A percentile compares a stretch with the other conserved stretches of the same genome.
These are phyloP conservation scores for Lecanicillium sp. DNA, from an alignment of 2,329 filamentous ascomycete genomes.

Conservation along the genomic window DNA sequence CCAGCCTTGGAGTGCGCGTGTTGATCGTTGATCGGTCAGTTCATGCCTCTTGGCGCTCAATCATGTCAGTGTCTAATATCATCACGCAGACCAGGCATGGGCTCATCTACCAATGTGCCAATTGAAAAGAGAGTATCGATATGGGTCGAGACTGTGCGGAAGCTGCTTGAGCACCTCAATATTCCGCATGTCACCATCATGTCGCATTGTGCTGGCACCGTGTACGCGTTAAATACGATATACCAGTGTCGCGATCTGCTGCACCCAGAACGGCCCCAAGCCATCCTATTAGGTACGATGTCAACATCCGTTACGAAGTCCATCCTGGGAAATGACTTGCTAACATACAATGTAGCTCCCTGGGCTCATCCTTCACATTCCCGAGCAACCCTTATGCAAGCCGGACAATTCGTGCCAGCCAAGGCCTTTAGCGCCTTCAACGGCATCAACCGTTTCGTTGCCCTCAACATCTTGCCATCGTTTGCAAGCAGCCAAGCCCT, in stretches of 20 bases:
- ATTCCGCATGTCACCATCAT: conserved; percentile 22
- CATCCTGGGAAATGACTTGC: conserved; percentile 1
- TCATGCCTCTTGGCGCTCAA: conserved; percentile 10
- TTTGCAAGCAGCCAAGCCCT: conserved; percentile 7
- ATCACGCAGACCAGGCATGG: conserved; percentile 18
- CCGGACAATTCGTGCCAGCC: conserved; percentile 3
- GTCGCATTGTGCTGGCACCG: conserved; percentile 23
- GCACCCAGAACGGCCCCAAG: conserved; percentile 14
- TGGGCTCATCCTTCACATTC: conserved; percentile 12
- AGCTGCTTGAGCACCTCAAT: conserved; percentile 23
- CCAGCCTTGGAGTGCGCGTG: conserved; percentile 21
- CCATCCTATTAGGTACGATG: conserved; percentile 13
- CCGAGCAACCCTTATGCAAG: conserved; percentile 6
- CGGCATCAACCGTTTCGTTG: conserved; percentile 6
- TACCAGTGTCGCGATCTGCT: conserved; percentile 18
- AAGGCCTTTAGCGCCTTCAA: conserved; percentile 5
- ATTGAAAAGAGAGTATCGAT: conserved; percentile 12
- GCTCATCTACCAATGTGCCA: conserved; percentile 13
- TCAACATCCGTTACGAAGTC: no score
- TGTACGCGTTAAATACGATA: conserved; percentile 23
- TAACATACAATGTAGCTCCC: conserved; percentile 6
- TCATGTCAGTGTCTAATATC: background rate
- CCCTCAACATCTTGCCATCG: conserved; percentile 4
- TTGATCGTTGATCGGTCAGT: conserved; percentile 21
- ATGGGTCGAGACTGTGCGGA: conserved; percentile 22